Evolutionary conservation across 2,329 filamentous ascomycete species (phyloP), one percentile per base, ranked within the genome.

Genomic region (Domatiomyces catenatus): DNA sequence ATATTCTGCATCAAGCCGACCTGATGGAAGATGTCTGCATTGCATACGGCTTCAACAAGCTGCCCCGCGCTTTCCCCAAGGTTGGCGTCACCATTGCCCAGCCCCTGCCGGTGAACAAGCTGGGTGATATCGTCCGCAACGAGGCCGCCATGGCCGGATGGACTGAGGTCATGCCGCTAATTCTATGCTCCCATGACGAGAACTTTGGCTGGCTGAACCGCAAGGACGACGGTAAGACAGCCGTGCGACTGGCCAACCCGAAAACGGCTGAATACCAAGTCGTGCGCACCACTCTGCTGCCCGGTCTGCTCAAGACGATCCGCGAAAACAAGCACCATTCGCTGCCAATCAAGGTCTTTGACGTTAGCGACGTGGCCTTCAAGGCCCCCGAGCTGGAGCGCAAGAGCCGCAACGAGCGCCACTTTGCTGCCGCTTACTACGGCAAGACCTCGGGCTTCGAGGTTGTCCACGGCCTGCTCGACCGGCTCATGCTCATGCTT

Each of bases 21-120:
- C 86, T 98, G 59, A 98, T 98, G 90, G 92, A 98, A 71, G 93
- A 98, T 64, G 82, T 93, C 18, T 92, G 88, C 42, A 92, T 98
- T 57, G 88, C 87, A 49, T 95, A 96, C 67, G 92, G 93, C 58
- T 98, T 94, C 77, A 98, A 98, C 75, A 87, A 85, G 56, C 81
- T 98, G 17, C 89, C 90, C 1, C 83, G 88, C 48, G 81, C 83
- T 47, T 87, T 90, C 62, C 88, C 89, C 7, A 88, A 82, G 67
- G 89, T 88, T 63, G 84, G 85, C 20, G 84, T 83, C 50, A 92
- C 87, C 5, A 80, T 95, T 54, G 93, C 86, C 46, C 84, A 87
- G 51, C 87, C 89, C 8, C 75, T 96, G 8, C 79, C 81, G 53
- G 83, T 98, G 69, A 98, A 98, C 76, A 96, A 95, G 71, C 82